Evolutionary conservation across 768 basidiomycete genomes (phyloP).

Genomic region (Mycena belliarum): DNA sequence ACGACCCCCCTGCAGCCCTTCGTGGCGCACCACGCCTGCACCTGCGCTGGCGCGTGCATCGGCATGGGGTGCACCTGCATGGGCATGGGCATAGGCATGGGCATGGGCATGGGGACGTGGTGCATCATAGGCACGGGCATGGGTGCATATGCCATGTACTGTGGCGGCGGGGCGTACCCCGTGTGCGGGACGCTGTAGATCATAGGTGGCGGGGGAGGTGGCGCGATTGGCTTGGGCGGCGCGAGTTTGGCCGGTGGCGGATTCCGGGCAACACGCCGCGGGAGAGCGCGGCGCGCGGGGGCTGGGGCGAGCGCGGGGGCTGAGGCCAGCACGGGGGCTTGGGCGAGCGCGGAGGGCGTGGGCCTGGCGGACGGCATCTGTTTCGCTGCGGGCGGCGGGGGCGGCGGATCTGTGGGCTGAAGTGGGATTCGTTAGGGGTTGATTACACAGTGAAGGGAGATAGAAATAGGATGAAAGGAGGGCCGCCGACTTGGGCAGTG

Average conservation of each 20-base stretch:
- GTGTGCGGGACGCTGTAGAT: neutral
- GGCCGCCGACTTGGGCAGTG: too few relatives aligned
- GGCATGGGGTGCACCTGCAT: neutral
- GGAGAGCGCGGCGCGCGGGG: neutral
- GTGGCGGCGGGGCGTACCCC: neutral
- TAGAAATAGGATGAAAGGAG: neutral
- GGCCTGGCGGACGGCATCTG: too few relatives aligned
- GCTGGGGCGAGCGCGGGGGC: neutral
- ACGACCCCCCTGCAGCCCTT: constrained; percentile 9
- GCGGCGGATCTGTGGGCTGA: neutral
- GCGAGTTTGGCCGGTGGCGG: neutral
- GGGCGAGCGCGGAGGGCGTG: neutral
- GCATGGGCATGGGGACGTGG: neutral
- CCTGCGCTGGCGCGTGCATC: neutral
- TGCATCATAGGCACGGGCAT: neutral
- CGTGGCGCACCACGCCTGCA: constrained; percentile 4
- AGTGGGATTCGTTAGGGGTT: neutral
- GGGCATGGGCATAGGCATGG: neutral
- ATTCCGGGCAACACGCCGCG: neutral
- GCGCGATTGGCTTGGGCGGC: neutral
- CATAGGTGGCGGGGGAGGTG: neutral
- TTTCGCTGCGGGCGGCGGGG: neutral
- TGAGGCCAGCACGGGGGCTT: neutral
- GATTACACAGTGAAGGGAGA: neutral
- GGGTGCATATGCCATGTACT: neutral